Conservation (phyloP, 345 rosid species). For the Erysimum cheiranthoides region DNA sequence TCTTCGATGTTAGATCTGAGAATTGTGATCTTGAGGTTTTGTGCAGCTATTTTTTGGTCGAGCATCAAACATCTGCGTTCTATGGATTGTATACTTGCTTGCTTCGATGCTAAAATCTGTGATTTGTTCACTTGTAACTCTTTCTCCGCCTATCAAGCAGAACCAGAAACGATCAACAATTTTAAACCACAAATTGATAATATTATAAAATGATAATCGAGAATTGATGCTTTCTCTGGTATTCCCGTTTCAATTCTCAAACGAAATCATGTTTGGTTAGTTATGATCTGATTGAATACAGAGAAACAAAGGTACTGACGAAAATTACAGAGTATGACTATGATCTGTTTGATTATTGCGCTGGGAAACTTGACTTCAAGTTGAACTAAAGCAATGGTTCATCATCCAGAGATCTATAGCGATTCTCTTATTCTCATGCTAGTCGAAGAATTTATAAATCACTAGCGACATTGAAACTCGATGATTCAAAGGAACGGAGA, state of each 20-base stretch:
- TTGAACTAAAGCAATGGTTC: not conserved
- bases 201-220: not conserved
- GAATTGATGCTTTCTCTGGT: not conserved
- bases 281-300: slow-evolving; percentile 3
- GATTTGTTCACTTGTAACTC: slow-evolving; percentile 60
- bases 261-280: not conserved
- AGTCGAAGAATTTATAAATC: slow-evolving; percentile 6
- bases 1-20: slow-evolving; percentile 57
- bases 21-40: slow-evolving; percentile 58
- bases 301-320: not conserved
- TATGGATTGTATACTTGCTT: slow-evolving; percentile 46
- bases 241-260: not conserved
- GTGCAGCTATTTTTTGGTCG: slow-evolving; percentile 59
- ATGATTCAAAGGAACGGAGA: slow-evolving; percentile 22
- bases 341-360: not conserved
- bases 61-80: slow-evolving; percentile 67
- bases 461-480: slow-evolving; percentile 2
- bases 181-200: not conserved
- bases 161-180: not conserved
- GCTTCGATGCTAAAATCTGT: slow-evolving; percentile 55
- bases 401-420: slow-evolving; percentile 4
- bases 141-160: slow-evolving; percentile 62
- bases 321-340: not conserved
- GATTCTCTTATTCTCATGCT: not conserved
- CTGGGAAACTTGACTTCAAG: slow-evolving; percentile 1